Percentiles rank a stretch among this genome's conserved stretches.
phyloP scores from a whole-genome alignment of 2,329 filamentous ascomycete genomes.

The Chlorencoelia australis region DNA sequence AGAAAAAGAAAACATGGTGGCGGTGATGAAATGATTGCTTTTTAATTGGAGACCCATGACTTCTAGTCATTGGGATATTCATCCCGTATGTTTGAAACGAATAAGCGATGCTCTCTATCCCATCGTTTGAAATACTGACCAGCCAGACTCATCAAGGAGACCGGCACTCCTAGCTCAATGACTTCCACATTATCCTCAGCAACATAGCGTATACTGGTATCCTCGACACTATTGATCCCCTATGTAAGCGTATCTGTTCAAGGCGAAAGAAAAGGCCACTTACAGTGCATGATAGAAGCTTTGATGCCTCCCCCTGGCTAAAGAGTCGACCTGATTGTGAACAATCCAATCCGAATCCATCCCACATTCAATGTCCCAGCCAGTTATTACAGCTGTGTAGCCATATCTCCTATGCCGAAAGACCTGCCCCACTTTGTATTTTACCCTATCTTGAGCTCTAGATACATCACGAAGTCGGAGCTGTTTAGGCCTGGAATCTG shows the following conservation, averaged over 20 bases:
- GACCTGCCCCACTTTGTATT: conserved; percentile 68
- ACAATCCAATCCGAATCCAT: conserved; percentile 49
- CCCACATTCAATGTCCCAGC: conserved; percentile 59
- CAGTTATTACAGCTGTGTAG: conserved; percentile 74
- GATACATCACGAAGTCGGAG: conserved; percentile 25
- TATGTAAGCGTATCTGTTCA: conserved; percentile 13
- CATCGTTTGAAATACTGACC: conserved; percentile 87
- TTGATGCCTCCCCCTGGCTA: conserved; percentile 51
- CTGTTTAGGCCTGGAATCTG: conserved; percentile 45
- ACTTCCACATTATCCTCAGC: conserved; percentile 72
- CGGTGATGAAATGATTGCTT: neutral
- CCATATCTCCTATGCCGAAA: conserved; percentile 74
- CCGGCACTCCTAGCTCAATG: conserved; percentile 41
- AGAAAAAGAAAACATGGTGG: too few relatives aligned
- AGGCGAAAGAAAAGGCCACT: conserved; percentile 31
- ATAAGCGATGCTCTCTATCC: conserved; percentile 53
- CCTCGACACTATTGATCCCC: conserved; percentile 43
- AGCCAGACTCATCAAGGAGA: conserved; percentile 57
- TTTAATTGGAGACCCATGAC: neutral
- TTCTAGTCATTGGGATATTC: conserved; percentile 75
- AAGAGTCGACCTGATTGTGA: conserved; percentile 50
- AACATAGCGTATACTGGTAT: conserved; percentile 62
- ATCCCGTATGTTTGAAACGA: conserved; percentile 75
- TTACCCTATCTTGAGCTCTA: conserved; percentile 34
- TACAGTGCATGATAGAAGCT: conserved; percentile 83